These are phyloP conservation scores for Ophiosphaerella korrae DNA, from an alignment of 2,329 filamentous ascomycete genomes.

Conservation along the genomic window DNA sequence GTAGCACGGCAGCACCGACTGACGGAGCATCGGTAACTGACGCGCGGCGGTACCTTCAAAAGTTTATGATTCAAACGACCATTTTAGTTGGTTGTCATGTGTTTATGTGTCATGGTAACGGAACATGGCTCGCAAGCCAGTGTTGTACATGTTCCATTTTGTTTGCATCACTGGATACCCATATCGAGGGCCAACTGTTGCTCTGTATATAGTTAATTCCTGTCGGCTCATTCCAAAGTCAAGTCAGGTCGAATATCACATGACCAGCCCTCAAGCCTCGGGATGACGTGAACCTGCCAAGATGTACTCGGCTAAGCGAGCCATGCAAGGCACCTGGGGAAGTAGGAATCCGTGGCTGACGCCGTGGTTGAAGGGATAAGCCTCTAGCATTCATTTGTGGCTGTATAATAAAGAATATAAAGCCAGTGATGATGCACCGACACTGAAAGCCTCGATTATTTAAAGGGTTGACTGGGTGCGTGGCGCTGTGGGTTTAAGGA, in stretches of 20 bases:
- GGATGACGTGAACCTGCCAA: slow-evolving; percentile 23
- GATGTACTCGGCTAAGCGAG: slow-evolving; percentile 12
- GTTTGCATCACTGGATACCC: slow-evolving; percentile 15
- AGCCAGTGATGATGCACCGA: too few species aligned
- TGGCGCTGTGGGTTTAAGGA: too few species aligned
- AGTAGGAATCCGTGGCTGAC: too few species aligned
- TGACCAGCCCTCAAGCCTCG: slow-evolving; percentile 12
- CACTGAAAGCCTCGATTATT: too few species aligned
- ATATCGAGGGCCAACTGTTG: slow-evolving; percentile 13
- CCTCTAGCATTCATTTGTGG: neutral
- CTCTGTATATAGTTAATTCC: slow-evolving; percentile 31
- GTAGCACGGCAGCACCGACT: slow-evolving; percentile 34
- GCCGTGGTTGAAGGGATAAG: neutral
- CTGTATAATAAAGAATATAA: neutral
- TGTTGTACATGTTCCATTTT: slow-evolving; percentile 3
- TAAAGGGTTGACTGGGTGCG: too few species aligned
- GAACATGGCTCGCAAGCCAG: slow-evolving; percentile 1
- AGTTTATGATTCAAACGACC: slow-evolving; percentile 18
- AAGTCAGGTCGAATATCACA: slow-evolving; percentile 12
- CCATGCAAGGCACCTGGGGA: slow-evolving; percentile 7
- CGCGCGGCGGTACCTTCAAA: slow-evolving; percentile 29
- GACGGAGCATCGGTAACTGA: neutral
- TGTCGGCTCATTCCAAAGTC: slow-evolving; percentile 12
- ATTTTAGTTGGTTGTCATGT: neutral
- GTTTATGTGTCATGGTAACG: neutral